These are phyloP conservation scores for Hericium erinaceus DNA, from an alignment of 768 basidiomycete species.

Conservation along the genomic window DNA sequence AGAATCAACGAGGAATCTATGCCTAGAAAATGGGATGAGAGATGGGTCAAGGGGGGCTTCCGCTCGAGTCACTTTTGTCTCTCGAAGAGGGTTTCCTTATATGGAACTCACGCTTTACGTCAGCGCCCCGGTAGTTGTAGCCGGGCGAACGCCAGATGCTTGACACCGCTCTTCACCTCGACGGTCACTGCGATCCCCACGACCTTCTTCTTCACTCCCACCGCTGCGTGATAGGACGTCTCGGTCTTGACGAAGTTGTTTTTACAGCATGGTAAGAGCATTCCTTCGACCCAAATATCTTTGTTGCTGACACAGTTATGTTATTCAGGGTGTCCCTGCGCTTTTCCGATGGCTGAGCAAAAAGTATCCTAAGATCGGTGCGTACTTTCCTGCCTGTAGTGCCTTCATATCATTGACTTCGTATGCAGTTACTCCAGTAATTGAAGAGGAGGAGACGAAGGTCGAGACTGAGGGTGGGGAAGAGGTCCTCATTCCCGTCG, in stretches of 20 bases:
- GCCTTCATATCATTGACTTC: neutral
- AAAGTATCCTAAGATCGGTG: conserved; percentile 97
- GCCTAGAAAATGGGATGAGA: no score
- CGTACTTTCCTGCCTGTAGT: conserved; percentile 18
- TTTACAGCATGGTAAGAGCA: neutral
- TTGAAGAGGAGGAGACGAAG: conserved; percentile 75
- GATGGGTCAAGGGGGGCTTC: no score
- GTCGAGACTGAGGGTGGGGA: conserved; percentile 60
- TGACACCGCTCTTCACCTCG: neutral
- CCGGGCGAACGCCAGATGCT: neutral
- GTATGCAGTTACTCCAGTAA: conserved; percentile 57
- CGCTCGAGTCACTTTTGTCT: neutral
- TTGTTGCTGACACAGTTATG: neutral
- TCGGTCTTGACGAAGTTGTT: neutral
- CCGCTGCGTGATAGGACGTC: neutral
- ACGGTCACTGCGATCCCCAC: neutral
- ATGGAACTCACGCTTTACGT: neutral
- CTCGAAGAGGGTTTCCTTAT: neutral
- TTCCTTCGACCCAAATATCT: neutral
- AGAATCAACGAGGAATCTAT: no score
- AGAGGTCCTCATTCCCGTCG: conserved; percentile 63
- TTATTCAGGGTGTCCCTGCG: conserved; percentile 84
- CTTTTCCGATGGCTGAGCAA: conserved; percentile 97
- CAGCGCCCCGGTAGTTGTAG: neutral
- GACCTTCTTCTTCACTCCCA: neutral